A percentile compares a stretch with the other conserved stretches of the same genome.
phyloP scores from a whole-genome alignment of 257 asterid species.

The Solanum arcanum region DNA sequence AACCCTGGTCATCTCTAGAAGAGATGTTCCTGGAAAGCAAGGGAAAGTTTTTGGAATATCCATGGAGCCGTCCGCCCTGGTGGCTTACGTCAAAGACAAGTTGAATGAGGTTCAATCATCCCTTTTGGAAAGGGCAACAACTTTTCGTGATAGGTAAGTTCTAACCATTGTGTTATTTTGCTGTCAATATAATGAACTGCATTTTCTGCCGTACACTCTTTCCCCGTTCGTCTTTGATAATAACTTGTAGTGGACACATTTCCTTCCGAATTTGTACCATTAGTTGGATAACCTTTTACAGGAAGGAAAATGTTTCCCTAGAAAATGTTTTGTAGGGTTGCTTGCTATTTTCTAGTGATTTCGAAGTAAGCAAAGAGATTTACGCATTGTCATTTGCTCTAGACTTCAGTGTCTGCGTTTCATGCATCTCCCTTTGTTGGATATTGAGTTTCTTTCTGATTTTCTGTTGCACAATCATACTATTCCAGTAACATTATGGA shows the following conservation, averaged over 20 bases:
- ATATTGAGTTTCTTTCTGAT: not conserved
- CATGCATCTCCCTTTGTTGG: not conserved
- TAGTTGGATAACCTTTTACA: not conserved
- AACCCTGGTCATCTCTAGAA: conserved; percentile 75
- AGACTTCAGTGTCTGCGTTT: not conserved
- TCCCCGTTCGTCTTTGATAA: not conserved
- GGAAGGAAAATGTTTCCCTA: not conserved
- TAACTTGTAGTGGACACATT: not conserved
- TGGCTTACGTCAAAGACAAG: conserved; percentile 47
- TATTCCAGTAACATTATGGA: conserved; percentile 74
- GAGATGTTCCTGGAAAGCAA: conserved; percentile 94
- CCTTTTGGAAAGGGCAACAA: conserved; percentile 55
- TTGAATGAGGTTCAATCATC: conserved; percentile 78
- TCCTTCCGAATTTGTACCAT: not conserved
- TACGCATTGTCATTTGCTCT: not conserved
- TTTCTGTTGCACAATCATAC: not conserved
- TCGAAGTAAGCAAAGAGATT: not conserved
- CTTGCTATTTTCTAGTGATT: not conserved
- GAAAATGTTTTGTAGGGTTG: not conserved
- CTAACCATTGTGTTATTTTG: not conserved
- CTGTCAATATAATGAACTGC: not conserved
- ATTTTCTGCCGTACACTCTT: not conserved
- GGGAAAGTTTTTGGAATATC: conserved; percentile 93
- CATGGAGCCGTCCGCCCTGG: conserved; percentile 69
- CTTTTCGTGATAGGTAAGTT: conserved; percentile 73